Evolutionary conservation across 352 stramenopile species (phyloP), one percentile per base, ranked within the genome.

Genomic region (Globisporangium yorkense): DNA sequence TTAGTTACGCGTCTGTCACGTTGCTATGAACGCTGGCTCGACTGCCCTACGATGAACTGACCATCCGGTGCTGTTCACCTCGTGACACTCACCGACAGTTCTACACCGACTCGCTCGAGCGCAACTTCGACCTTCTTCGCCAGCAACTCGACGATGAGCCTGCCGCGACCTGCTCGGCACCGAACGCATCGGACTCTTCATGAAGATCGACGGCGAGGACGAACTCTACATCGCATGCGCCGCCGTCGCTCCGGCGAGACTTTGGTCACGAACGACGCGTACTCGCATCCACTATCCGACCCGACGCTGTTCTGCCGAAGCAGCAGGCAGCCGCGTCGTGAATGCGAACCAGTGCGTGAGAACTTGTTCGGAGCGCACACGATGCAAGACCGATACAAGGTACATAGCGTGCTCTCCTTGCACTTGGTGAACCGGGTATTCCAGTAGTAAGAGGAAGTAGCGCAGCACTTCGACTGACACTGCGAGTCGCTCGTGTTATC

Each of bases 221-320:
- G 80, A 89, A 41, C 67, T 89, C 15, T 88, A 84, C 51, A 83
- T 90, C 49, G 71, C 77, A 4, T 77, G 64, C 35, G 77, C 74
- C 3, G 72, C 74, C 6, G 75, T 85, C 71, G 77, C 44, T 88
- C 80, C 0, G 80, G 77, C 7, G 74, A 87, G 65, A 83, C 67
- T 2, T 72, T 89, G 43, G 74, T 83, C 59, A 89, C 80, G 2
- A 89, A 89, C 52, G 71, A 87, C 54, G 80, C 77, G 5, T 79
- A 84, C 59, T 68, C 65, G 24, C 80, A 89, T 44, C 71, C 75
- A 5, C 66, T 80, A 41, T 89, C 88, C 49, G 80, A 88, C 56
- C 65, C 75, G 53, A 85, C 79, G 8, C 56, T 89, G 46, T 27
- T 27, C 24, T 27, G 24, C 24, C 24, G 24, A 45, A 46, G 20